These are phyloP conservation scores for Zygotorulaspora sp. DNA, from an alignment of 805 yeast genomes.

Conservation along the genomic window DNA sequence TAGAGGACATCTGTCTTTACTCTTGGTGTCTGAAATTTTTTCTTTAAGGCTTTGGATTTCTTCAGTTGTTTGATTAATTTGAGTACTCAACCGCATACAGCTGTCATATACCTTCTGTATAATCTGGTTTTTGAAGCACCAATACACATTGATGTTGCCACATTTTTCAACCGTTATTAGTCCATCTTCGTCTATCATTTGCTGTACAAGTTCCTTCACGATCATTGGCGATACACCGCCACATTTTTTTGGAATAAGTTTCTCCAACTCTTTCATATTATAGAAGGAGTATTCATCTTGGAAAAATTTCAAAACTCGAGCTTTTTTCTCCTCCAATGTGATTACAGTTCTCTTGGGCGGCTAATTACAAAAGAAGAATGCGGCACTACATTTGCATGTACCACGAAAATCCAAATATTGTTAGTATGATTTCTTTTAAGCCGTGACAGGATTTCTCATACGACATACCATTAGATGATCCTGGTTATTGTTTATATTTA, in stretches of 20 bases:
- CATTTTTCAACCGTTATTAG: constrained; percentile 50
- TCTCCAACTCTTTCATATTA: constrained; percentile 49
- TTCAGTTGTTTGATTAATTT: constrained; percentile 13
- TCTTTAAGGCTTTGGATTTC: constrained; percentile 16
- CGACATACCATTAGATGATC: too few relatives aligned
- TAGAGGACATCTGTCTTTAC: constrained; percentile 8
- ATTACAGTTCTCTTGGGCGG: constrained; percentile 34
- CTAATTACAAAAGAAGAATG: constrained; percentile 7
- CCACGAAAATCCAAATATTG: too few relatives aligned
- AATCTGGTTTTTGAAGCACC: constrained; percentile 39
- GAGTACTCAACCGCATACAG: constrained; percentile 7
- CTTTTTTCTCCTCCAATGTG: constrained; percentile 39
- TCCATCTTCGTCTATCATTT: constrained; percentile 45
- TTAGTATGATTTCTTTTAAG: too few relatives aligned
- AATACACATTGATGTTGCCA: constrained; percentile 49
- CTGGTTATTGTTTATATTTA: too few relatives aligned
- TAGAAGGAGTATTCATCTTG: constrained; percentile 40
- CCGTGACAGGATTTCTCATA: too few relatives aligned
- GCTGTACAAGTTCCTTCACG: constrained; percentile 47
- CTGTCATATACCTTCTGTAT: constrained; percentile 13
- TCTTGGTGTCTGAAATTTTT: constrained; percentile 7
- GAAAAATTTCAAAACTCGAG: constrained; percentile 38
- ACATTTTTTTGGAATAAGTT: constrained; percentile 40
- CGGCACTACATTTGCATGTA: too few relatives aligned
- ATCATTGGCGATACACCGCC: constrained; percentile 51